phyloP scores from a whole-genome alignment of 805 yeast genomes.

The Candida tibetensis region DNA sequence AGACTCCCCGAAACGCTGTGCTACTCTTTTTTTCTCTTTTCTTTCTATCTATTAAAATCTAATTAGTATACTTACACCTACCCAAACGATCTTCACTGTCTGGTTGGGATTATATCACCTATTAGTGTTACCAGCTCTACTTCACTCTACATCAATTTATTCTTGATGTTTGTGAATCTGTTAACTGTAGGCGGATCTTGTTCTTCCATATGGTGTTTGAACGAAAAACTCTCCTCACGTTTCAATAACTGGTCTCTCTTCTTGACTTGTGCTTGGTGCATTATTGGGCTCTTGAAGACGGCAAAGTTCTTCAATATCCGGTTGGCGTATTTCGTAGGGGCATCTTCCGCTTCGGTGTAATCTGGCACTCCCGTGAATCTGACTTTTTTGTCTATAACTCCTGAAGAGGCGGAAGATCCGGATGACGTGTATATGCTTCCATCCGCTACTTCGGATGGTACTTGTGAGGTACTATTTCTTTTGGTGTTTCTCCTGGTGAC shows the following conservation, averaged over 20 bases:
- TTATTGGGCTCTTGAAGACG: conserved; percentile 19
- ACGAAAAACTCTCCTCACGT: conserved; percentile 39
- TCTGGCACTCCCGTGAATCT: conserved; percentile 53
- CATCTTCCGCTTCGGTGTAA: conserved; percentile 53
- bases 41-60: not conserved
- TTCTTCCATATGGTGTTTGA: conserved; percentile 19
- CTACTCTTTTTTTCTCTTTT: too few relatives aligned
- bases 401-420: conserved; percentile 10
- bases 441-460: conserved; percentile 10
- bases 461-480: conserved; percentile 23
- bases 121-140: too few relatives aligned
- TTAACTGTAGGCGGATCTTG: conserved; percentile 5
- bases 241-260: conserved; percentile 37
- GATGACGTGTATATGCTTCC: conserved; percentile 5
- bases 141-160: conserved; percentile 15
- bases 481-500: conserved; percentile 29
- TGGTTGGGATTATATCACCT: too few relatives aligned
- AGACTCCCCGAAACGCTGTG: too few relatives aligned
- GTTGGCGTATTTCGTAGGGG: conserved; percentile 43
- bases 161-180: conserved; percentile 20
- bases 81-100: too few relatives aligned
- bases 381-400: conserved; percentile 37
- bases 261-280: conserved; percentile 16
- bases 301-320: conserved; percentile 40
- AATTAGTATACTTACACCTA: too few relatives aligned